These are phyloP conservation scores for Citrus maxima DNA, from an alignment of 345 rosid species.

Conservation along the genomic window DNA sequence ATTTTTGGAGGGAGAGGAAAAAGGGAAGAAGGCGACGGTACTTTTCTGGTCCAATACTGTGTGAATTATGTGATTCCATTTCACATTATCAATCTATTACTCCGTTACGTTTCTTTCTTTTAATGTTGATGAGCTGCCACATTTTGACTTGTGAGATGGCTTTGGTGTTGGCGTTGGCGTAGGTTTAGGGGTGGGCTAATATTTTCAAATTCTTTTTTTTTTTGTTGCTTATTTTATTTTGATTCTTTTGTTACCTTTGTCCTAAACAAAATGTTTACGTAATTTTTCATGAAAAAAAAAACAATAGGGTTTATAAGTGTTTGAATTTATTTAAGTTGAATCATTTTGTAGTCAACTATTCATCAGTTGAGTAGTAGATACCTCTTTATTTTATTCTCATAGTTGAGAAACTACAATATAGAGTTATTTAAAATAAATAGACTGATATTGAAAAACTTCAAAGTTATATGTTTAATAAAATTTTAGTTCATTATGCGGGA, in stretches of 20 bases:
- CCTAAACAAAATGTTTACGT: neutral
- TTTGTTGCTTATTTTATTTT: neutral
- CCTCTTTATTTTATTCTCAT: too few species aligned
- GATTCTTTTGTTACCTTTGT: neutral
- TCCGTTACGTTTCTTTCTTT: neutral
- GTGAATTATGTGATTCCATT: neutral
- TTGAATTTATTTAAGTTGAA: too few species aligned
- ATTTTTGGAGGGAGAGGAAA: neutral
- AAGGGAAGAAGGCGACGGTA: slow-evolving; percentile 23
- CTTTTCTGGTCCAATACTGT: slow-evolving; percentile 15
- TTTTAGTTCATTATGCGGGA: too few species aligned
- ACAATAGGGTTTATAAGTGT: too few species aligned
- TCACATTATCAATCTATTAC: neutral
- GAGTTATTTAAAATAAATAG: too few species aligned
- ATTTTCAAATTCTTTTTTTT: neutral
- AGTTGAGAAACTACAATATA: too few species aligned
- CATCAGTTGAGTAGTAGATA: too few species aligned
- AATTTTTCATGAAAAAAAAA: too few species aligned
- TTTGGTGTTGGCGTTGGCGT: neutral
- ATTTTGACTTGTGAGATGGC: neutral
- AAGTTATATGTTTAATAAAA: too few species aligned
- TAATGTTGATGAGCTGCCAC: neutral
- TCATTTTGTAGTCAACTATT: too few species aligned
- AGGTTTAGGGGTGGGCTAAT: neutral
- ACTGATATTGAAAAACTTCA: too few species aligned